Base-by-base conservation (phyloP, 2,329 filamentous ascomycete species). In the Talaromyces albobiverticillius region DNA sequence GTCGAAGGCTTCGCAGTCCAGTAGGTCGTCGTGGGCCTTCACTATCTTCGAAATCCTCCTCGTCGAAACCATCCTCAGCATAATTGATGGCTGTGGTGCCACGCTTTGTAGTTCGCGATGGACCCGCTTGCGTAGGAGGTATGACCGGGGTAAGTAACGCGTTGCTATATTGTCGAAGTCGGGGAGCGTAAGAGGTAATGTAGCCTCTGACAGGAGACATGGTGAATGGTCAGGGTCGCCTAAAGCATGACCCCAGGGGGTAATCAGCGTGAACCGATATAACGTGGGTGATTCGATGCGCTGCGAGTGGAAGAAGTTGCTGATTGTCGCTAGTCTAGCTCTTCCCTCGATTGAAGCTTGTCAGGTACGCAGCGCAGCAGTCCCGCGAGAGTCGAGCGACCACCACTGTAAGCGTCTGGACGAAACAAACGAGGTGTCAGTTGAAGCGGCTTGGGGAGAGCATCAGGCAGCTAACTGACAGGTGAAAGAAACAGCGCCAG, bases 81-180 rank as follows among this genome's bases (percentile, higher is more conserved):
- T 99, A 99, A 76, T 96, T 99, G 74, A 97, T 94, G 59, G 93
- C 89, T 31, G 90, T 94, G 2, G 94, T 97, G 55, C 94, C 94
- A 72, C 94, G 88, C 78, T 99, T 97, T 8, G 94, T 97, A n/a
- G 89, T 95, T 68, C 93, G 85, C 63, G 89, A 76, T 36, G 87
- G 83, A 22, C 84, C 86, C 54, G 79, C 78, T 61, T 86, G 81
- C 58, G 84, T 85, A 53, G 82, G 82, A 59, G 88, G 89, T 58
- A 93, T 82, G 58, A 94, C 85, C 32, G 93, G 92, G 22, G 89
- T 90, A 58, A 96, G 83, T 53, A 97, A 84, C 34, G 93, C 90
- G 76, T 97, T 97, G 71, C 88, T 89, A 77, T 95, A 96, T 60
- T 86, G 84, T 69, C 93, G 89, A 67, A 97, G 77, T 67, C 93